Conservation (phyloP, 192 early-diverging fungal genomes). For the Backusella parvicylindrica region DNA sequence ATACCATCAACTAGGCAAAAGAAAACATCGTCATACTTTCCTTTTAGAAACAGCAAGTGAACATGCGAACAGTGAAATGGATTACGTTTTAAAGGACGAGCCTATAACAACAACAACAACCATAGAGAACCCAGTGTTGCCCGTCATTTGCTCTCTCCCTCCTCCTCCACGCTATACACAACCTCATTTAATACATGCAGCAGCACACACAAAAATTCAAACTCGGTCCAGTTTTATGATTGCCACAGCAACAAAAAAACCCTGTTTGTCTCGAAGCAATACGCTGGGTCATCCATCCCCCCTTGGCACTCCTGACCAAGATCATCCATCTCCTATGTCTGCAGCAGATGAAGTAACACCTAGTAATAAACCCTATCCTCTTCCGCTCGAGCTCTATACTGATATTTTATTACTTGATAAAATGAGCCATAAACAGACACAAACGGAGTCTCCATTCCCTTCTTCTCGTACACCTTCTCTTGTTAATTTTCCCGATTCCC, state of each 20-base stretch:
- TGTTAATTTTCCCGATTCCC: not conserved
- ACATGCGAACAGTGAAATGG: not conserved
- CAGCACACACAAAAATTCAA: slow-evolving; percentile 1
- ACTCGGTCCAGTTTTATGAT: not conserved
- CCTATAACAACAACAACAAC: no score
- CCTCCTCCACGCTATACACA: not conserved
- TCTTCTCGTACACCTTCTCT: slow-evolving; percentile 12
- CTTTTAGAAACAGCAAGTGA: not conserved
- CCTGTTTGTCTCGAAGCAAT: slow-evolving; percentile 4
- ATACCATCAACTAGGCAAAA: not conserved
- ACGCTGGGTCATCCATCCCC: not conserved
- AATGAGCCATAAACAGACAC: not conserved
- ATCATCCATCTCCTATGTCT: not conserved
- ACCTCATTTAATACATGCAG: not conserved
- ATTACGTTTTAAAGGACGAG: not conserved
- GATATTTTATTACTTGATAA: not conserved
- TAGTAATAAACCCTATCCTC: no score
- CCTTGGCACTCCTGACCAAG: not conserved
- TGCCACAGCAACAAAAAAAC: not conserved
- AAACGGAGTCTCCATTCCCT: no score
- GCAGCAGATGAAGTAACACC: no score
- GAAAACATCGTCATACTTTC: not conserved
- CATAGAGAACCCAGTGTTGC: not conserved
- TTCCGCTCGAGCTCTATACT: not conserved
- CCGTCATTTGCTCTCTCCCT: not conserved